Conservation (phyloP, 2,329 filamentous ascomycete genomes). For the Fusarium verticillioides region DNA sequence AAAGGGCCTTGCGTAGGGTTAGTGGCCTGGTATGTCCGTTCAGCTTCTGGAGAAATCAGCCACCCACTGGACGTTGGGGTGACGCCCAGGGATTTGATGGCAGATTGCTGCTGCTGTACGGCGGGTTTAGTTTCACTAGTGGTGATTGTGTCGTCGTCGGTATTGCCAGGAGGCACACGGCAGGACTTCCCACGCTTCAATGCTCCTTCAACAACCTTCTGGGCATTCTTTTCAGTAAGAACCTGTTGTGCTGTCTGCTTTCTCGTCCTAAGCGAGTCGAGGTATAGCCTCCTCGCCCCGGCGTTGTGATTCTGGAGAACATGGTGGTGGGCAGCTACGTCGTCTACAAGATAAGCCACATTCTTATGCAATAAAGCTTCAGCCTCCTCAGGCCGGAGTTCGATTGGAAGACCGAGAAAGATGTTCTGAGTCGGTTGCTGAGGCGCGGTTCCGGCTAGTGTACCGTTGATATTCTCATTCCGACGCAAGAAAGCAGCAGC, state of each 20-base stretch:
- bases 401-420: conserved; percentile 87
- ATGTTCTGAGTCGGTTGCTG: conserved; percentile 96
- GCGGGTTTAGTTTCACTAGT: conserved; percentile 34
- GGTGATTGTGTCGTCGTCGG: conserved; percentile 29
- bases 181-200: conserved; percentile 30
- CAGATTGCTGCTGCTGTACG: conserved; percentile 19
- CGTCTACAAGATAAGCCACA: conserved; percentile 84
- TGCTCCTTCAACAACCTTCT: conserved; percentile 48
- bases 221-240: conserved; percentile 53
- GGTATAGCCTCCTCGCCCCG: conserved; percentile 70
- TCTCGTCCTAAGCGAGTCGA: conserved; percentile 64
- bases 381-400: conserved; percentile 92
- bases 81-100: conserved; percentile 44
- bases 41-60: conserved; percentile 40
- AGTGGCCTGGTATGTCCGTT: conserved; percentile 16
- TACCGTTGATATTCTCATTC: conserved; percentile 84
- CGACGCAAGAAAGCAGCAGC: conserved; percentile 82
- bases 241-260: conserved; percentile 56
- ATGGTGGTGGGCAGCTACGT: conserved; percentile 74
- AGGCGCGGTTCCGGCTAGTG: conserved; percentile 87
- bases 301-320: conserved; percentile 68
- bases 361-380: conserved; percentile 80
- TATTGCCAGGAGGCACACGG: conserved; percentile 2
- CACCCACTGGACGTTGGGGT: conserved; percentile 52
- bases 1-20: conserved; percentile 62